A percentile compares a stretch with the other conserved stretches of the same genome.
Evolutionary conservation across 2,329 filamentous ascomycete genomes (phyloP).

Genomic region (Teratosphaeria zuluensis): DNA sequence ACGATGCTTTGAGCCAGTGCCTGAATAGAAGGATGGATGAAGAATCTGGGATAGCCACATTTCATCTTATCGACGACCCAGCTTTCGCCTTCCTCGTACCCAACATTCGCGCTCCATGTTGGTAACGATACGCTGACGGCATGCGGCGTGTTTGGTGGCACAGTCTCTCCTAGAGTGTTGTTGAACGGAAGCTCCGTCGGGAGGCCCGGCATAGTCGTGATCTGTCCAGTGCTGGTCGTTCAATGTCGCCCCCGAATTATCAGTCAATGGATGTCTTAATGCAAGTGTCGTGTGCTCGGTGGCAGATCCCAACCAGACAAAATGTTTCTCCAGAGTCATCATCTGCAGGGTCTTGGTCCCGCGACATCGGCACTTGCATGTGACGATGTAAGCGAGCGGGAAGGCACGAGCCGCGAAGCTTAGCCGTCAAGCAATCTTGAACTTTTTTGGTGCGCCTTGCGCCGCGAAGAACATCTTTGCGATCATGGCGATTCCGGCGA

Average conservation of each 20-base stretch:
- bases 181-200: conserved; percentile 21
- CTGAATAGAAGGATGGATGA: conserved; percentile 75
- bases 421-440: background rate
- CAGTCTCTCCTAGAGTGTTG: conserved; percentile 51
- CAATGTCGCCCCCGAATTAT: no score
- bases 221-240: background rate
- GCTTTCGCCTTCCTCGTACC: conserved; percentile 82
- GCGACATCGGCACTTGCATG: background rate
- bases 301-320: background rate
- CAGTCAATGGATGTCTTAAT: background rate
- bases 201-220: conserved; percentile 9
- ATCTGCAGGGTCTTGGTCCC: background rate
- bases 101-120: conserved; percentile 83
- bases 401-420: background rate
- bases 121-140: conserved; percentile 93
- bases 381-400: background rate
- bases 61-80: conserved; percentile 81
- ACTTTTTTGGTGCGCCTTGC: background rate
- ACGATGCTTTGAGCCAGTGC: conserved; percentile 62
- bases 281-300: background rate
- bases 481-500: conserved; percentile 22
- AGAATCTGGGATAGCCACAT: conserved; percentile 90
- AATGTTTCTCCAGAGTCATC: background rate
- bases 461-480: background rate
- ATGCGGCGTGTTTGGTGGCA: conserved; percentile 69